Evolutionary conservation across 306 rosid species (phyloP).

Genomic region (Gynostemma pentaphyllum): DNA sequence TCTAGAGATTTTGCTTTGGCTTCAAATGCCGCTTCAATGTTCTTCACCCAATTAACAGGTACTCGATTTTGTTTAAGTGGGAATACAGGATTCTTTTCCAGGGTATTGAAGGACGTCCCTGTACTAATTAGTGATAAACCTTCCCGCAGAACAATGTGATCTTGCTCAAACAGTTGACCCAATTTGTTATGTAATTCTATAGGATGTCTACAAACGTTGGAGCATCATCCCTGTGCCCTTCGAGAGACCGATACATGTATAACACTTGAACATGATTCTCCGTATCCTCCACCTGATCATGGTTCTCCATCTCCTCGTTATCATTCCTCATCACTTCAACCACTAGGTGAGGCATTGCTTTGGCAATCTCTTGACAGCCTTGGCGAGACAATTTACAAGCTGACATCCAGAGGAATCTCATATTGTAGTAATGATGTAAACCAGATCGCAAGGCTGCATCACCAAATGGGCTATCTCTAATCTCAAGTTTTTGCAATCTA

Average conservation of each 20-base stretch:
- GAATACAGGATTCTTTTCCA: conserved; percentile 17
- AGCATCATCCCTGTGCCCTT: conserved; percentile 60
- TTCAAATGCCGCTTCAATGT: not conserved
- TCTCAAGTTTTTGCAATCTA: conserved; percentile 76
- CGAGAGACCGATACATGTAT: conserved; percentile 53
- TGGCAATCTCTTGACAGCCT: conserved; percentile 65
- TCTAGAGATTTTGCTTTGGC: not conserved
- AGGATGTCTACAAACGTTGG: conserved; percentile 47
- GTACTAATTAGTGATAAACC: conserved; percentile 1
- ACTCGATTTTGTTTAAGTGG: not conserved
- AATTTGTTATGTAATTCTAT: conserved; percentile 14
- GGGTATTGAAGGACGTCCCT: conserved; percentile 34
- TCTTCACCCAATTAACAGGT: not conserved
- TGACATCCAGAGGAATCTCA: conserved; percentile 91
- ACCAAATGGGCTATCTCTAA: conserved; percentile 85
- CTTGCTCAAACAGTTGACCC: conserved; percentile 10
- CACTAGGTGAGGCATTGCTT: conserved; percentile 46
- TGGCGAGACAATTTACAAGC: conserved; percentile 43
- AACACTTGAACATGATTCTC: conserved; percentile 18
- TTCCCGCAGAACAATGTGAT: conserved; percentile 3
- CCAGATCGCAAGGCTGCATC: conserved; percentile 62
- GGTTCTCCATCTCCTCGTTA: not conserved
- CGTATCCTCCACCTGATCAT: conserved; percentile 11
- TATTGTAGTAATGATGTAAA: conserved; percentile 67
- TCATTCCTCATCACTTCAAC: conserved; percentile 48